phyloP scores from a whole-genome alignment of 108 stramenopile species.

The Phaeodactylum tricornutum region DNA sequence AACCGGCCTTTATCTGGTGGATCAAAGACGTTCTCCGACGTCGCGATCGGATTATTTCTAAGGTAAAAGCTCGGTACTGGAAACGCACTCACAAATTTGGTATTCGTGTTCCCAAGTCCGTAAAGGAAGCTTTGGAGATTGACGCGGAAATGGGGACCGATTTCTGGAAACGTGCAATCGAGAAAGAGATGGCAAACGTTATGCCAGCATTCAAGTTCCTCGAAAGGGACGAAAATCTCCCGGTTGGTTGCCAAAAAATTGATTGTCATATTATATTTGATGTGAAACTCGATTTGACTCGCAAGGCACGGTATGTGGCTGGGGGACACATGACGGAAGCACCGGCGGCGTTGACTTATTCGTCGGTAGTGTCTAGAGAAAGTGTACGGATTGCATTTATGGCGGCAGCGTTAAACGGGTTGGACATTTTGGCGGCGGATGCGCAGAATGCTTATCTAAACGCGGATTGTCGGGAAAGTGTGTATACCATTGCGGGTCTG shows the following conservation, averaged over 20 bases:
- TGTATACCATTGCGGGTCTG: constrained; percentile 13
- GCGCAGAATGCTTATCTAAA: constrained; percentile 34
- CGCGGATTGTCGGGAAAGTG: constrained; percentile 18
- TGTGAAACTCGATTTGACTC: constrained; percentile 22
- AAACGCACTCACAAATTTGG: constrained; percentile 9
- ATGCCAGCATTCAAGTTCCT: constrained; percentile 26
- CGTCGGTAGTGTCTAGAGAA: constrained; percentile 33
- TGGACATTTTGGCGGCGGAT: constrained; percentile 25
- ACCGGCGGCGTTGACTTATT: constrained; percentile 24
- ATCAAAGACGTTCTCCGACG: constrained; percentile 16
- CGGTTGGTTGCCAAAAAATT: not conserved
- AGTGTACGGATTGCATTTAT: constrained; percentile 32
- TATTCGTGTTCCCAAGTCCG: constrained; percentile 7
- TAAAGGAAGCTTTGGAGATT: constrained; percentile 28
- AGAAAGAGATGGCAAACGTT: constrained; percentile 36
- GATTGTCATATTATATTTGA: constrained; percentile 29
- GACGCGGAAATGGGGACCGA: constrained; percentile 35
- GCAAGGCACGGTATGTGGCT: constrained; percentile 34
- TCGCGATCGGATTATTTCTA: constrained; percentile 13
- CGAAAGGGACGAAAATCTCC: constrained; percentile 6
- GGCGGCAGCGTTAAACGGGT: constrained; percentile 27
- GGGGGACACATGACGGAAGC: constrained; percentile 21
- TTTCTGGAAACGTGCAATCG: constrained; percentile 23
- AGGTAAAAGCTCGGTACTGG: constrained; percentile 1
- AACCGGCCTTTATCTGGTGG: constrained; percentile 20